Base-by-base conservation (phyloP, 306 rosid genomes). In the Elaeagnus macrophylla region DNA sequence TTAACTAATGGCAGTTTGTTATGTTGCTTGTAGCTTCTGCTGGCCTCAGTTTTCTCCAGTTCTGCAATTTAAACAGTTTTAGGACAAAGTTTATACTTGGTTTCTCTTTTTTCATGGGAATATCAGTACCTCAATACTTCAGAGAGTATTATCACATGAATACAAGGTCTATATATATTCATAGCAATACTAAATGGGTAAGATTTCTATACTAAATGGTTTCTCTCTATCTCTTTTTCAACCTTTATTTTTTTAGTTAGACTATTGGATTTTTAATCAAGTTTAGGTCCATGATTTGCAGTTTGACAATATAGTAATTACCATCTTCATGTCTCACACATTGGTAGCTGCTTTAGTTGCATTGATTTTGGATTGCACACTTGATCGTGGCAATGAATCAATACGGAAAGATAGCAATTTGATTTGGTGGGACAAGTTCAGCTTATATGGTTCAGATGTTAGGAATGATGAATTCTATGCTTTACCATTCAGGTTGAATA, bases 91-190 rank as follows among this genome's bases (percentile, higher is more conserved):
- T 90, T 36, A 59, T 90, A 43, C 59, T 90, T 57, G 95, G 91
- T 16, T 69, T 73, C 38, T 83, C 97, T 48, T 83, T 86, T 83
- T 86, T 86, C 76, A 54, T 90, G 45, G 94, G 95, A 39, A 41
- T 86, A 44, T 90, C 94, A 20, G 67, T 90, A 17, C 95, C 97
- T 10, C 95, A 86, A 65, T 86, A 83, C 71, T 86, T 90, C 81
- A 60, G 70, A 74, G 95, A 90, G 62, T 70, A 72, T 61, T 78
- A 64, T 70, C 81, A 64, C 39, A 67, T 49, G 37, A 67, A 65
- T 20, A 52, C 55, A 7, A 47, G 60, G 16, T 45, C 61, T 41
- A 70, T 58, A n/a, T 79, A 66, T 10, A 67, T 32, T 11, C 75
- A 70, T 39, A 51, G 38, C 5, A 59, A 47, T 39, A 60, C 79